Evolutionary conservation across 768 basidiomycete species (phyloP), one percentile per base, ranked within the genome.

Genomic region (Porpolomopsis calyptriformis): DNA sequence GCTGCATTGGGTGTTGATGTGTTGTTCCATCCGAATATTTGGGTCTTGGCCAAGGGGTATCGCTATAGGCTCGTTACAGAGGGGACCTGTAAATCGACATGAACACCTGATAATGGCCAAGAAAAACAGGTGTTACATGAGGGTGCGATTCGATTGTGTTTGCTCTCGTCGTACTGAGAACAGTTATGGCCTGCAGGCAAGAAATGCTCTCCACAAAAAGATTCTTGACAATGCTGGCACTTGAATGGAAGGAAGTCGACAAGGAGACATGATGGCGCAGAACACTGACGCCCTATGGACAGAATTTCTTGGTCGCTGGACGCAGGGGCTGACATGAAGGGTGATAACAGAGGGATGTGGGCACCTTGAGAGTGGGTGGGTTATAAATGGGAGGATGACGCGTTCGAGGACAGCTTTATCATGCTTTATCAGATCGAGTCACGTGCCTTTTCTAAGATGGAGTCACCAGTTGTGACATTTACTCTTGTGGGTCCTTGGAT

Each of bases 161-260:
- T 78, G 52, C 63, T 67, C 57, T 82, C 77, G 53, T 89, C 83
- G 55, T 81, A 88, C 53, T 81, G 70, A 2, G 72, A 60, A 57
- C 89, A 88, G 29, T 62, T 66, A 55, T 91, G 88, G 2, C 70
- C 71, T 14, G 72, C 65, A 10, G 81, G 82, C 50, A 73, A 74
- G 66, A 81, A 90, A 57, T 92, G 88, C 10, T 87, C 82, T 34
- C 78, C 77, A 54, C 89, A 92, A 65, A 79, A 91, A 0, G 71
- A 68, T 12, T 70, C 60, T 11, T 70, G 57, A 60, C 88, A 92
- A 55, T 88, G 85, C 41, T 85, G 80, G 60, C 88, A 92, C 63
- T 82, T 84, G 71, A 90, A 84, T 0, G 88, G 87, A 9, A 91
- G 68, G 53, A 89, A 90, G 67, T 91, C 88, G 57, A 89, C 73